These are phyloP conservation scores for Tothia fuscella DNA, from an alignment of 2,329 filamentous ascomycete species.

Conservation along the genomic window DNA sequence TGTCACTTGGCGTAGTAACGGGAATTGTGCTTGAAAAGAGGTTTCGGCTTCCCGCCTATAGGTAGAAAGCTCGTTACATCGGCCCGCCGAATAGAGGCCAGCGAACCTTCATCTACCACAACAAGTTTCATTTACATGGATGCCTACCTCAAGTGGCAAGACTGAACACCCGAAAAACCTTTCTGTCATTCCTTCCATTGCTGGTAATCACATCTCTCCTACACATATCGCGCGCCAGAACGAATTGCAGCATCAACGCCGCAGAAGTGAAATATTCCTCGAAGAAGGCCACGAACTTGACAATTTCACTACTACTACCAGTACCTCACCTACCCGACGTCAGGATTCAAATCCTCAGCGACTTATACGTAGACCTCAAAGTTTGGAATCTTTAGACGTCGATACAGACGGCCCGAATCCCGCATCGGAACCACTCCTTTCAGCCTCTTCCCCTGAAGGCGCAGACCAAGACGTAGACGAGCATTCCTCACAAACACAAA, in stretches of 20 bases:
- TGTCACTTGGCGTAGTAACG: too few species aligned
- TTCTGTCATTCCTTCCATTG: slow-evolving; percentile 15
- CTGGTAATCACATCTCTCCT: slow-evolving; percentile 14
- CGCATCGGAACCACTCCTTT: slow-evolving; percentile 1
- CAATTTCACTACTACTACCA: background rate
- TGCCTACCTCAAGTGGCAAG: slow-evolving; percentile 29
- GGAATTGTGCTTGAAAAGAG: too few species aligned
- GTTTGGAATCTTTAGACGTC: slow-evolving; percentile 2
- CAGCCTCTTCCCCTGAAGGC: too few species aligned
- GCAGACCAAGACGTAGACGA: slow-evolving; percentile 2
- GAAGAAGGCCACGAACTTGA: background rate
- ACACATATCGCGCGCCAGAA: slow-evolving; percentile 16
- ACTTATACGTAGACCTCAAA: background rate
- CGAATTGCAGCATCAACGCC: slow-evolving; percentile 16
- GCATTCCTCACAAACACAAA: slow-evolving; percentile 6
- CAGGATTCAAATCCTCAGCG: too few species aligned
- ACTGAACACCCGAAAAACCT: slow-evolving; percentile 20
- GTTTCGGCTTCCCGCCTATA: too few species aligned
- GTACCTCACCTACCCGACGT: slow-evolving; percentile 1
- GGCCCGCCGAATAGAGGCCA: too few species aligned
- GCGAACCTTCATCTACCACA: slow-evolving; percentile 2
- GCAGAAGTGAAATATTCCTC: background rate
- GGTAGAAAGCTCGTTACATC: too few species aligned
- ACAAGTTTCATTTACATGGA: slow-evolving; percentile 22
- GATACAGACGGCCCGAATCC: background rate